Evolutionary conservation across 768 basidiomycete species (phyloP).

Genomic region (Pulveroboletus ravenelii): DNA sequence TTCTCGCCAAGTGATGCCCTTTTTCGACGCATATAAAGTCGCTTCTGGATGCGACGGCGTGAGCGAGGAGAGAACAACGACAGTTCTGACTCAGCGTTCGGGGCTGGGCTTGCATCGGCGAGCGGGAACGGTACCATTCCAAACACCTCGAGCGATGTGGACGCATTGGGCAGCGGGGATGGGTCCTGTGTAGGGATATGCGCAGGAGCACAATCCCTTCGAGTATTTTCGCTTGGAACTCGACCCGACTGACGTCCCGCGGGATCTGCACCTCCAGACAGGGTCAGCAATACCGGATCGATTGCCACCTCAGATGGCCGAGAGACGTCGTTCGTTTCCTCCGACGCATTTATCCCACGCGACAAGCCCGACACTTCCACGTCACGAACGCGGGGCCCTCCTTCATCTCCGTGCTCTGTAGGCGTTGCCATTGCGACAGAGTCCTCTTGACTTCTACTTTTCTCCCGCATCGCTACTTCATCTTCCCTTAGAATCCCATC

Average conservation of each 20-base stretch:
- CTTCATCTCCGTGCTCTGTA: conserved; percentile 4
- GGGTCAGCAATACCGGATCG: conserved; percentile 28
- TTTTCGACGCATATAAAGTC: conserved; percentile 69
- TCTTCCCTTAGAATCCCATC: conserved; percentile 33
- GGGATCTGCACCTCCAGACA: conserved; percentile 16
- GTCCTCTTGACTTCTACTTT: conserved; percentile 9
- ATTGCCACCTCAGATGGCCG: conserved; percentile 20
- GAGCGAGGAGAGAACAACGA: conserved; percentile 41
- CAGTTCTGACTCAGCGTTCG: conserved; percentile 13
- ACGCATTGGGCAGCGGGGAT: background rate
- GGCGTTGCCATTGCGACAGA: background rate
- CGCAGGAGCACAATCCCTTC: background rate
- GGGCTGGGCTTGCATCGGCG: background rate
- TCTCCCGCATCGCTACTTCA: conserved; percentile 18
- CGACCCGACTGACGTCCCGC: background rate
- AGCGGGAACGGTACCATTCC: background rate
- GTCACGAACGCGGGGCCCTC: background rate
- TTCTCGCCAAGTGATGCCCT: conserved; percentile 48
- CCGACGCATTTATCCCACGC: background rate
- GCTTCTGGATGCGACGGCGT: conserved; percentile 54
- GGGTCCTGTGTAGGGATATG: background rate
- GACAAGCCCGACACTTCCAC: background rate
- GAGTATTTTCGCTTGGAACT: background rate
- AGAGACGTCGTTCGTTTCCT: background rate
- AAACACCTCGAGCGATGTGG: background rate